Base-by-base conservation (phyloP, 2,329 filamentous ascomycete species). In the Polychaeton citri region DNA sequence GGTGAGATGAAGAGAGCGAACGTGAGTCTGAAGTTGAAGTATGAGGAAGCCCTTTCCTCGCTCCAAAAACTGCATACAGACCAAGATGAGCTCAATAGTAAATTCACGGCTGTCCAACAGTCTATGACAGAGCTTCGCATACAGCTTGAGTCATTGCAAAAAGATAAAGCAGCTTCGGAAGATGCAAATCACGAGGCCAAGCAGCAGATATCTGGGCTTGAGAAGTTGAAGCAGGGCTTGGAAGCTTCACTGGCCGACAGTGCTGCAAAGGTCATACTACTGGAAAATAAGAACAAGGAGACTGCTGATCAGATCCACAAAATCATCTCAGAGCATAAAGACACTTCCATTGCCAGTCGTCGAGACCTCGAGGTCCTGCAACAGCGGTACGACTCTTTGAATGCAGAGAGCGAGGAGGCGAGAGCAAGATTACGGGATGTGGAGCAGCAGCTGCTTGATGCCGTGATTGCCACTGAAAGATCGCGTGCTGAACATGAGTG, bases 281-380 rank as follows among this genome's bases (percentile, higher is more conserved):
- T 51, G 12, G 46, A 50, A 30, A 36, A 34, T 10, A 42, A 50
- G 21, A 48, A 43, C 21, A 36, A 34, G 15, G 38, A 44, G 7
- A 33, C 36, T 4, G 39, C 37, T 6, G 39, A 48, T 24, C 37
- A 48, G 16, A 30, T 49, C 10, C 42, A 45, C 19, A 33, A 37
- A 8, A 30, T 40, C 2, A 28, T 39, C 17, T 33, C 38, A 8
- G 39, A 45, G 16, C 41, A 41, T 20, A 33, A 31, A 12, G 38
- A 32, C 30, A 13, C 13, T 15, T 32, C 13, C 12, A 32, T 10
- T 16, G 18, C 34, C 2, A 21, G 40, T 16, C 37, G 43, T 19
- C 37, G 46, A 15, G 37, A 53, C 15, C 21, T 47, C n/a, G 34
- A 44, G 5, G 35, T 36, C 6, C 32, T 50, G 3, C 39, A 43